These are phyloP conservation scores for Nadsonia starkeyi-henricii DNA, from an alignment of 1,139 yeast species.

Conservation along the genomic window DNA sequence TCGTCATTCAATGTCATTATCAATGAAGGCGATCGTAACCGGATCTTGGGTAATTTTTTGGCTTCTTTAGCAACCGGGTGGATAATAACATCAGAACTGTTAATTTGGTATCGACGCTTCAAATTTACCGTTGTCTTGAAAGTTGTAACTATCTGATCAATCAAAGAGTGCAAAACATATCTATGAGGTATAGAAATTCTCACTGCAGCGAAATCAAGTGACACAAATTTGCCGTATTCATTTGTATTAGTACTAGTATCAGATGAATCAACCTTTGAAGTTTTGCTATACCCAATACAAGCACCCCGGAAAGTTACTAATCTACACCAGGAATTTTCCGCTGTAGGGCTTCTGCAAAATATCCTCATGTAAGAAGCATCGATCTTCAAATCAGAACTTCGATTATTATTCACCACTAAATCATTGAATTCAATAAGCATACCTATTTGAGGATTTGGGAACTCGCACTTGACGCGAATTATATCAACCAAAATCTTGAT, in stretches of 20 bases:
- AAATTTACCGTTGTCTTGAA: constrained; percentile 48
- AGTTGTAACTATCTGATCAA: constrained; percentile 51
- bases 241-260: constrained; percentile 7
- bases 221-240: constrained; percentile 12
- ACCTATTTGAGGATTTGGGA: constrained; percentile 37
- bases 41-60: constrained; percentile 38
- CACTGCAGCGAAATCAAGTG: constrained; percentile 21
- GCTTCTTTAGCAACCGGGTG: constrained; percentile 32
- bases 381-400: constrained; percentile 20
- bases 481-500: constrained; percentile 27
- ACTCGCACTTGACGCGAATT: constrained; percentile 31
- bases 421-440: constrained; percentile 37
- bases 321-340: constrained; percentile 31
- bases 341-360: constrained; percentile 42
- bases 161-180: constrained; percentile 47
- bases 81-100: constrained; percentile 27
- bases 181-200: constrained; percentile 42
- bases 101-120: constrained; percentile 33
- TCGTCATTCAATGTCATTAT: constrained; percentile 57
- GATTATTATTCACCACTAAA: constrained; percentile 23
- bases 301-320: constrained; percentile 21
- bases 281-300: constrained; percentile 11
- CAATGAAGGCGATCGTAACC: constrained; percentile 35
- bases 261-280: neutral
- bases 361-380: constrained; percentile 30